Conservation (phyloP, 306 rosid species). For the Cyamopsis tetragonoloba region DNA sequence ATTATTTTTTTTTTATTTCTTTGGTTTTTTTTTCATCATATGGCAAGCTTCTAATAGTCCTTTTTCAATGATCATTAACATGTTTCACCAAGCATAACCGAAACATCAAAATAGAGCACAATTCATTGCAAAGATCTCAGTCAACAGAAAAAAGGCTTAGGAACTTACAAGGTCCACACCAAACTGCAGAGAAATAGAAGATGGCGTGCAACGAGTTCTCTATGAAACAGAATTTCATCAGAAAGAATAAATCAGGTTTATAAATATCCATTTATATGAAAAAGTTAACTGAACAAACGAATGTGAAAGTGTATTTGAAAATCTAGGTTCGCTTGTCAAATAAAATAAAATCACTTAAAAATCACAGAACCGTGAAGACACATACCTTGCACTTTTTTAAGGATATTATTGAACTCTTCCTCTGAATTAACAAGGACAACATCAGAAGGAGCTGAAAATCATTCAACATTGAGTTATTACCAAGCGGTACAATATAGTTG, state of each 20-base stretch:
- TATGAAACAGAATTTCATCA: constrained; percentile 25
- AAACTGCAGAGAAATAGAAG: constrained; percentile 83
- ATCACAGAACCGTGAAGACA: neutral
- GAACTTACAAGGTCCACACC: constrained; percentile 96
- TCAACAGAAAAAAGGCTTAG: neutral
- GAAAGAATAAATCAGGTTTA: constrained; percentile 4
- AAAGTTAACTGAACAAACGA: neutral
- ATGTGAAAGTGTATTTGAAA: neutral
- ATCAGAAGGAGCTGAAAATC: constrained; percentile 54
- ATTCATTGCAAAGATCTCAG: neutral
- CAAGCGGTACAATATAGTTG: neutral
- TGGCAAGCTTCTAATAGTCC: neutral
- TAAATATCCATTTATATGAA: neutral
- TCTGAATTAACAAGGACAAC: constrained; percentile 51
- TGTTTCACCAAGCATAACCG: neutral
- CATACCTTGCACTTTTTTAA: constrained; percentile 48
- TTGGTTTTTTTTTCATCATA: too few species aligned
- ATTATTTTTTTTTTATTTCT: too few species aligned
- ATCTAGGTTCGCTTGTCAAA: neutral
- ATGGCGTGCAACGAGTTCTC: constrained; percentile 63
- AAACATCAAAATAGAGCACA: neutral
- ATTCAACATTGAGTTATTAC: neutral
- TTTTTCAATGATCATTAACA: neutral
- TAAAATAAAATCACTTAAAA: neutral
- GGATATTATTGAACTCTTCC: constrained; percentile 43